Base-by-base conservation (phyloP, 2,329 filamentous ascomycete species). In the Colletotrichum sp. region DNA sequence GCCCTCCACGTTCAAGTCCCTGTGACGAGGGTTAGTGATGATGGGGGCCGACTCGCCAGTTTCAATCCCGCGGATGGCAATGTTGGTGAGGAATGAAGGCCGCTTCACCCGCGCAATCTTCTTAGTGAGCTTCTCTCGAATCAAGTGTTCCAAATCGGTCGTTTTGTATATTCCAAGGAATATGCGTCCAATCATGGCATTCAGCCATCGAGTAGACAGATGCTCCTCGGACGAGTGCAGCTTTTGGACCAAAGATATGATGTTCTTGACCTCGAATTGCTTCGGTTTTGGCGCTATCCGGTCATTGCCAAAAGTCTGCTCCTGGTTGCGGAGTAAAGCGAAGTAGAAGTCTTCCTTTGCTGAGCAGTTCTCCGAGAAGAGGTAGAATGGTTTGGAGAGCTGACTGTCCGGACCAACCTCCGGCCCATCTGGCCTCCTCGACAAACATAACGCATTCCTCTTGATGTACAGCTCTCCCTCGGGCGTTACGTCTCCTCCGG, bases 271-370 rank as follows among this genome's bases (percentile, higher is more conserved):
- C 34, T 98, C 94, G 80, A 98, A 98, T 16, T 93, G 89, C 77
- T 95, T 91, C 12, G 95, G 94, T 69, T 89, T 89, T 0, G 96
- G 95, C 1, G 92, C 90, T 24, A 88, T 87, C 71, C 89, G 87
- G 26, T 88, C 87, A 4, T 87, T 86, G 52, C 89, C 89, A 73
- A 92, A 89, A 18, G 91, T 90, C 80, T 93, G 92, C 79, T 96
- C 93, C 82, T 98, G 95, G 78, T 96, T 98, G 80, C 93, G 93
- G 52, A 99, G 88, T 79, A 99, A 88, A 14, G 96, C 95, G 84
- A 98, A 96, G 84, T 99, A 99, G 85, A 99, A 99, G 83, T 99
- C 97, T 84, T 99, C 97, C 84, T 99, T 99, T 63, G 97, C 95
- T 0, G 96, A 98, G 83, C 95, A 95, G 81, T 98, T 98, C 79